Evolutionary conservation across 176 grass and related monocot genomes (phyloP).

Genomic region (Avena eriantha): DNA sequence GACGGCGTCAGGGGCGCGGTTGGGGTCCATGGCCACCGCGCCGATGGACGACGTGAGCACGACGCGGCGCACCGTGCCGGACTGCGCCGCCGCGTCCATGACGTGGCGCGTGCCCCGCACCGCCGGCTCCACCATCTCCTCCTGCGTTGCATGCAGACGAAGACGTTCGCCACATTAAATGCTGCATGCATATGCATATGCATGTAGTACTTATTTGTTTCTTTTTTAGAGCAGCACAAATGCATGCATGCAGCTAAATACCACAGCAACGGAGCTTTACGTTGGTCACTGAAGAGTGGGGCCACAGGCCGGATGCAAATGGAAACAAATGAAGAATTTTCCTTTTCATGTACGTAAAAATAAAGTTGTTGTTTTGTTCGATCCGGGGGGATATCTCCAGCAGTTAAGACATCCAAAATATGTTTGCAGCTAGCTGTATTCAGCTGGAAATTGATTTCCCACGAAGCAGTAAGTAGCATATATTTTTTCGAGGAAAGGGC

Average conservation of each 20-base stretch:
- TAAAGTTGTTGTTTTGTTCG: too few relatives aligned
- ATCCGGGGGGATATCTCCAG: too few relatives aligned
- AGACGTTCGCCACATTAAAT: neutral
- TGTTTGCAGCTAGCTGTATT: too few relatives aligned
- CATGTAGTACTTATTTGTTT: too few relatives aligned
- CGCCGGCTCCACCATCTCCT: slow-evolving; percentile 84
- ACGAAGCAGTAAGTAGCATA: too few relatives aligned
- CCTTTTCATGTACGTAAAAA: too few relatives aligned
- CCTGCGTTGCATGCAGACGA: slow-evolving; percentile 40
- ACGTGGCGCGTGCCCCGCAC: slow-evolving; percentile 69
- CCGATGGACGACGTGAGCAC: slow-evolving; percentile 88
- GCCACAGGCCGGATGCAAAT: too few relatives aligned
- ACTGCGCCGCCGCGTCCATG: slow-evolving; percentile 66
- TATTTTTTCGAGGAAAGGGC: too few relatives aligned
- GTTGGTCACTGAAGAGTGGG: neutral
- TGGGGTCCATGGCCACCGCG: slow-evolving; percentile 76
- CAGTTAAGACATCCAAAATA: too few relatives aligned
- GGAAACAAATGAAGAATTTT: too few relatives aligned
- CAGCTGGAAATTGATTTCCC: too few relatives aligned
- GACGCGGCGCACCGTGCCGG: slow-evolving; percentile 69
- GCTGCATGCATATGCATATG: neutral
- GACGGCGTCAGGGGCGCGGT: slow-evolving; percentile 53
- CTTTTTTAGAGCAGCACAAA: too few relatives aligned
- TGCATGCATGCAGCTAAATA: neutral
- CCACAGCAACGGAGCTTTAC: neutral